Conservation (phyloP, 208 protist species). For the Angomonas deanei region DNA sequence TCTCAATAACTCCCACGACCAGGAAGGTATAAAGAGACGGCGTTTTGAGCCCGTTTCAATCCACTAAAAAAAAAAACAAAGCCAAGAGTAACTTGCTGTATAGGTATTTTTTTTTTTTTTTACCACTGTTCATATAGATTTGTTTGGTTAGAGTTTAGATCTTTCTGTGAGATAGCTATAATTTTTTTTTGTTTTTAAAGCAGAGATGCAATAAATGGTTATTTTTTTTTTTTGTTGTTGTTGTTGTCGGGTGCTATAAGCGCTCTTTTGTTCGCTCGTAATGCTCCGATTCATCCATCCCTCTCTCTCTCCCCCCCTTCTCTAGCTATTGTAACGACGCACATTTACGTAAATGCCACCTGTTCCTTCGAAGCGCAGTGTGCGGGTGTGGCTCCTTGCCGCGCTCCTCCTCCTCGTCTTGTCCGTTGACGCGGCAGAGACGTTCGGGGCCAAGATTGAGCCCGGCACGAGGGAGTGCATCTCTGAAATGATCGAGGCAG, state of each 20-base stretch:
- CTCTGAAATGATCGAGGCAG: constrained; percentile 50
- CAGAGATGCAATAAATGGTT: too few relatives aligned
- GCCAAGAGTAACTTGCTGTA: not conserved
- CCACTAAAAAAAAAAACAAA: not conserved
- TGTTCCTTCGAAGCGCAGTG: constrained; percentile 1
- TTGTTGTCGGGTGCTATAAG: too few relatives aligned
- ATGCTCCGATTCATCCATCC: not conserved
- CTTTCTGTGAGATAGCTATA: not conserved
- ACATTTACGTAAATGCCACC: not conserved
- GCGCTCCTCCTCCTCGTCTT: constrained; percentile 9
- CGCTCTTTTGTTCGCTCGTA: too few relatives aligned
- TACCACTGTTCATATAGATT: not conserved
- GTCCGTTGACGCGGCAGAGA: constrained; percentile 7
- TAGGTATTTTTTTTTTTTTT: not conserved
- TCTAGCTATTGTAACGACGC: not conserved
- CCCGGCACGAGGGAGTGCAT: constrained; percentile 53
- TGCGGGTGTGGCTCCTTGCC: constrained; percentile 16
- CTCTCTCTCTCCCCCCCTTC: constrained; percentile 3
- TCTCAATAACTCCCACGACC: constrained; percentile 24
- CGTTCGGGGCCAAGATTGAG: constrained; percentile 48
- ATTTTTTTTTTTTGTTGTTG: not conserved
- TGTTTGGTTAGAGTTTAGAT: too few relatives aligned
- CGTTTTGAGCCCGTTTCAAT: not conserved
- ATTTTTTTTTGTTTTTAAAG: not conserved
- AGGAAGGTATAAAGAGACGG: not conserved